Conservation (phyloP, 129 eudicot genomes). For the Lonicera japonica region DNA sequence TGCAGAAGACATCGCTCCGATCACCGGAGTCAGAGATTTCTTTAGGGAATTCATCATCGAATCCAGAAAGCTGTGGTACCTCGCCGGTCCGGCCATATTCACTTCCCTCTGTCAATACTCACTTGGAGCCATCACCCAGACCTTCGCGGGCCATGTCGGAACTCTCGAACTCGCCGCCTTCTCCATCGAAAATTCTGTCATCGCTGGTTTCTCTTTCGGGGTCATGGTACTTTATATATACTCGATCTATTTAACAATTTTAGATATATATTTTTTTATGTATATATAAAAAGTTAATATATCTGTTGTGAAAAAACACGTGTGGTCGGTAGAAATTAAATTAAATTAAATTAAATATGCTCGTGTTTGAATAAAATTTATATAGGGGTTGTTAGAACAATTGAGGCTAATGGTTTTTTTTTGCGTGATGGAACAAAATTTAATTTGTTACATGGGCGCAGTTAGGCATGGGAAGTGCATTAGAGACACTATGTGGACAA, state of each 20-base stretch:
- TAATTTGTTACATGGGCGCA: too few species aligned
- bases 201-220: slow-evolving; percentile 63
- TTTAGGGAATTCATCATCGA: slow-evolving; percentile 33
- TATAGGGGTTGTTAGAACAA: too few species aligned
- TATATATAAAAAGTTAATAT: too few species aligned
- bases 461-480: slow-evolving; percentile 64
- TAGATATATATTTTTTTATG: too few species aligned
- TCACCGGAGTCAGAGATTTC: slow-evolving; percentile 33
- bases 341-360: too few species aligned
- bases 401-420: too few species aligned
- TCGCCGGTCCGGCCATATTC: slow-evolving; percentile 51
- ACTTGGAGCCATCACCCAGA: slow-evolving; percentile 47
- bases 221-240: slow-evolving; percentile 39
- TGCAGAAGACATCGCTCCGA: slow-evolving; percentile 39
- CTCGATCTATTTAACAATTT: too few species aligned
- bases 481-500: slow-evolving; percentile 56
- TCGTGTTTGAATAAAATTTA: too few species aligned
- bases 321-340: too few species aligned
- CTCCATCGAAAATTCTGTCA: slow-evolving; percentile 45
- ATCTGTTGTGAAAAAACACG: too few species aligned
- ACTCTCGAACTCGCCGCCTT: slow-evolving; percentile 48
- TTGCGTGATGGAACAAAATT: too few species aligned
- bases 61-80: slow-evolving; percentile 41
- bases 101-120: slow-evolving; percentile 38
- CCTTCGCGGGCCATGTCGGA: slow-evolving; percentile 50